Percentiles rank a stretch among this genome's conserved stretches.
Evolutionary conservation across 345 rosid species (phyloP).

Genomic region (Angophora floribunda): DNA sequence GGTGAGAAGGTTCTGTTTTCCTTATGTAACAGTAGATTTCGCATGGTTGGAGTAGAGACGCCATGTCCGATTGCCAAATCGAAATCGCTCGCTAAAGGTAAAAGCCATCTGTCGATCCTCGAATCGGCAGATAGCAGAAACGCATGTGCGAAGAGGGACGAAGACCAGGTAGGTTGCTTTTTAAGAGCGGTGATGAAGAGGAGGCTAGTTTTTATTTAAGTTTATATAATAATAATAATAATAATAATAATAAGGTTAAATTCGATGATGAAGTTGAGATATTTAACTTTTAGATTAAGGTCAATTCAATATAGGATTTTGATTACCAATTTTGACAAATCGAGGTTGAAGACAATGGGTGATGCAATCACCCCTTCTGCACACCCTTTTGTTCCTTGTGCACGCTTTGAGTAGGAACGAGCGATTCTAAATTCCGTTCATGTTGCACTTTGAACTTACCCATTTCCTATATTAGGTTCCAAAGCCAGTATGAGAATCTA

Average conservation of each 20-base stretch:
- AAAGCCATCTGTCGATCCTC: background rate
- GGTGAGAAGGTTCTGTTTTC: background rate
- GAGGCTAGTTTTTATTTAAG: background rate
- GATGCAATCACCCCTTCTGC: rapidly evolving
- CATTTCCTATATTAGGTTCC: background rate
- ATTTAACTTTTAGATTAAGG: background rate
- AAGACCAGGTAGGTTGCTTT: background rate
- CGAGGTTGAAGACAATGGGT: background rate
- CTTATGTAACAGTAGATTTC: background rate
- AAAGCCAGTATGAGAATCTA: background rate
- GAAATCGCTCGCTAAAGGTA: background rate
- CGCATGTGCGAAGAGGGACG: background rate
- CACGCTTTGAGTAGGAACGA: rapidly evolving
- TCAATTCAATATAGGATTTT: background rate
- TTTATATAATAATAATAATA: no score
- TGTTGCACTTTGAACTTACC: background rate
- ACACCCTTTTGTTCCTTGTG: background rate
- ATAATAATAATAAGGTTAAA: background rate
- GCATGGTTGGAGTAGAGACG: background rate
- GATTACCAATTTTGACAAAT: rapidly evolving
- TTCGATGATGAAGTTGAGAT: background rate
- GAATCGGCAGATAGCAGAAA: background rate
- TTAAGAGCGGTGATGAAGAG: background rate
- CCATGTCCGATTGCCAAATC: rapidly evolving
- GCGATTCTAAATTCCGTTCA: background rate